Conservation (phyloP, 495 filamentous ascomycete genomes). For the Tirmania nivea region DNA sequence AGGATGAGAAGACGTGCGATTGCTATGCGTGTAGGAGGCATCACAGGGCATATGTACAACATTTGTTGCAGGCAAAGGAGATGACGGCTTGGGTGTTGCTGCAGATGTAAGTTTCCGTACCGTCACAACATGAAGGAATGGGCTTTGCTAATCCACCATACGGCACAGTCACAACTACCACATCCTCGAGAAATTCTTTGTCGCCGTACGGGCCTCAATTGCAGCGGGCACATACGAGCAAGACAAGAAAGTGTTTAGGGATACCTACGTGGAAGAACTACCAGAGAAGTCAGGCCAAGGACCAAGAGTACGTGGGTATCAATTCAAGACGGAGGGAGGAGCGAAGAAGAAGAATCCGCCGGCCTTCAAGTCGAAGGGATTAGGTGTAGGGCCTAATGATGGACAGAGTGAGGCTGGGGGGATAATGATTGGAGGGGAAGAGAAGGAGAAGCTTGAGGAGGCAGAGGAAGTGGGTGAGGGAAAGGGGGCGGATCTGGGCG, state of each 20-base stretch:
- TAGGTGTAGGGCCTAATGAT: slow-evolving; percentile 3
- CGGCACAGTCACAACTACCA: slow-evolving; percentile 48
- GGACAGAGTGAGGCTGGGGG: slow-evolving; percentile 16
- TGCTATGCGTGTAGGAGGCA: slow-evolving; percentile 77
- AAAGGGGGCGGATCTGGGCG: slow-evolving; percentile 18
- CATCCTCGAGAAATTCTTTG: slow-evolving; percentile 51
- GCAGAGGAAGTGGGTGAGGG: slow-evolving; percentile 12
- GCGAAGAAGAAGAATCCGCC: slow-evolving; percentile 45
- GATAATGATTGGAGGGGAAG: slow-evolving; percentile 6
- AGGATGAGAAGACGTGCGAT: slow-evolving; percentile 25
- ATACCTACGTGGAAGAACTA: slow-evolving; percentile 41
- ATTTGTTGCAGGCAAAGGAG: slow-evolving; percentile 69
- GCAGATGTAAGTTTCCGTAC: slow-evolving; percentile 31
- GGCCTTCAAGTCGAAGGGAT: slow-evolving; percentile 27
- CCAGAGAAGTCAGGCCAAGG: slow-evolving; percentile 55
- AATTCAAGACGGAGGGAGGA: slow-evolving; percentile 45
- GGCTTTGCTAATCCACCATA: not conserved
- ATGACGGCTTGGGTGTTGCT: slow-evolving; percentile 91
- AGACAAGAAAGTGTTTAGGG: slow-evolving; percentile 33
- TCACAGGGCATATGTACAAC: slow-evolving; percentile 68
- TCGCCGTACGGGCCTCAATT: slow-evolving; percentile 39
- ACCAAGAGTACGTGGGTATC: slow-evolving; percentile 68
- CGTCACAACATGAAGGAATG: too few relatives aligned
- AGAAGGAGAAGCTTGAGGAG: slow-evolving; percentile 27
- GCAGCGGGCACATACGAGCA: slow-evolving; percentile 38